Base-by-base conservation (phyloP, 257 asterid genomes). In the Perilla frutescens region DNA sequence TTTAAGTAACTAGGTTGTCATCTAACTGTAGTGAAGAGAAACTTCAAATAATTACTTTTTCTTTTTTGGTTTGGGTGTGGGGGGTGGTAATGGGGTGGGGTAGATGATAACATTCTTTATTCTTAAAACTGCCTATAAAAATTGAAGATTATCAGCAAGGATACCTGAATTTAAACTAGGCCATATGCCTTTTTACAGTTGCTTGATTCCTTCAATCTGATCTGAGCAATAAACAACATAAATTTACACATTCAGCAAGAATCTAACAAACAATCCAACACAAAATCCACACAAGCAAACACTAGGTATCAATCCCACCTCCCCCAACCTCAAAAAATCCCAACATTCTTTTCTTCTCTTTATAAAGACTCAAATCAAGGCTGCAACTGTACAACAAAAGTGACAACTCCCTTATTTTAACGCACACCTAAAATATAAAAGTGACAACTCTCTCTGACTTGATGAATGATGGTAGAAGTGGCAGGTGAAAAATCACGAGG, bases 401-500 rank as follows among this genome's bases (percentile, higher is more conserved):
- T 80, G 83, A 83, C 79, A 83, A 72, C 59, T 79, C 85, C 60
- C 66, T 75, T 58, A 82, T 71, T 66, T 65, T 58, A 72, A 79
- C 86, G n/a, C n/a, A n/a, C n/a, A n/a, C n/a, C n/a, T n/a, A n/a
- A n/a, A n/a, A n/a, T n/a, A n/a, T n/a, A n/a, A n/a, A n/a, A n/a
- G n/a, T n/a, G n/a, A n/a, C n/a, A n/a, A n/a, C 3, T 0, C 29
- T 40, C 15, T 26, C 10, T 6, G 50, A 37, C 44, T 71, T 66
- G 51, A 47, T 12, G 43, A 44, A 14, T 77, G 5, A 34, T 71
- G 72, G 31, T 57, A 49, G 59, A 55, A 62, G 6, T 73, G 50
- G 70, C 84, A 87, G 96, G 81, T 80, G 44, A 82, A 82, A 79
- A 74, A 89, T 65, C 91, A 88, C 62, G 93, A 91, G 76, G 87